Evolutionary conservation across 495 filamentous ascomycete species (phyloP).

Genomic region (Viridothelium virens): DNA sequence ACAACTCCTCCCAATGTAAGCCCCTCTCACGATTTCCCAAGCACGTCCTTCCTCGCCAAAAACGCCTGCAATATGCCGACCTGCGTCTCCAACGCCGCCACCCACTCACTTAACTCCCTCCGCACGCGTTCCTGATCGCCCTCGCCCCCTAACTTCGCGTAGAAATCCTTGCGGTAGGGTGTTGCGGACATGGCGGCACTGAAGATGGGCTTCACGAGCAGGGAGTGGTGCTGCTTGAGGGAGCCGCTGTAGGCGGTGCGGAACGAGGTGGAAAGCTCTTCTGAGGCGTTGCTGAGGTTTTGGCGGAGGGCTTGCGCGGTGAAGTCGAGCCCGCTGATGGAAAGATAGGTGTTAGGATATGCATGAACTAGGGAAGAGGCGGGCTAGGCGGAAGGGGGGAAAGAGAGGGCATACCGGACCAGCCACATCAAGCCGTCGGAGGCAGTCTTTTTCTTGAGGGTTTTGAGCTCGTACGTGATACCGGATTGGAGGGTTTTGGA

Average conservation of each 20-base stretch:
- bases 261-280: slow-evolving; percentile 83
- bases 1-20: not conserved
- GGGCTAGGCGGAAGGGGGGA: too few relatives aligned
- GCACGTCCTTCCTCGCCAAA: slow-evolving; percentile 27
- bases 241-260: slow-evolving; percentile 71
- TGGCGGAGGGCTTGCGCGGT: slow-evolving; percentile 73
- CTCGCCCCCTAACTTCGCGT: slow-evolving; percentile 69
- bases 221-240: slow-evolving; percentile 83
- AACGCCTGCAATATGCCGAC: slow-evolving; percentile 35
- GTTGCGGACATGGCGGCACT: slow-evolving; percentile 83
- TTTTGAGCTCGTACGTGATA: slow-evolving; percentile 75
- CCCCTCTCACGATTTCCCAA: not conserved
- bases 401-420: slow-evolving; percentile 54
- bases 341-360: slow-evolving; percentile 9
- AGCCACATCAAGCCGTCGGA: slow-evolving; percentile 90
- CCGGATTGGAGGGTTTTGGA: slow-evolving; percentile 78
- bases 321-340: slow-evolving; percentile 76
- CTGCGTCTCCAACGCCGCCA: slow-evolving; percentile 62
- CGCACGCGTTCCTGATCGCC: slow-evolving; percentile 53
- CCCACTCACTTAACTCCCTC: slow-evolving; percentile 56
- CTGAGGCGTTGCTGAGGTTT: slow-evolving; percentile 55
- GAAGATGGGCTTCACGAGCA: slow-evolving; percentile 83
- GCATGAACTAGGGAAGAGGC: not conserved
- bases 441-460: slow-evolving; percentile 66
- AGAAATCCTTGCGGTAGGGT: slow-evolving; percentile 87